phyloP scores from a whole-genome alignment of 148 eudicot species.

The Fagopyrum esculentum region DNA sequence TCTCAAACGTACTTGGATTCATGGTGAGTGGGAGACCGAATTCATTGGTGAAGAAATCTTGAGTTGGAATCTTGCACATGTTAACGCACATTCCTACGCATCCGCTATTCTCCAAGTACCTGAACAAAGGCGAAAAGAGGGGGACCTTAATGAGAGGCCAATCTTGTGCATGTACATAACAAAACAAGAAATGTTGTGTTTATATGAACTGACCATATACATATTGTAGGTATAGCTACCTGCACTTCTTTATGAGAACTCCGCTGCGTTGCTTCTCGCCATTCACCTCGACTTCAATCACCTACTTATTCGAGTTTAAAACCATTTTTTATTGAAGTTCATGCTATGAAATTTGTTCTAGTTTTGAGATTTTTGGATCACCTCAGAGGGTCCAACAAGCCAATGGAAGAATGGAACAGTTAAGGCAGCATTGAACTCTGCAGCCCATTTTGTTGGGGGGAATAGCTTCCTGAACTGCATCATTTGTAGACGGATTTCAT shows the following conservation, averaged over 20 bases:
- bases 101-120: conserved; percentile 95
- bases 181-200: not conserved
- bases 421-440: conserved; percentile 77
- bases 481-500: too few relatives aligned
- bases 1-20: conserved; percentile 65
- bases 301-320: conserved; percentile 34
- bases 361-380: conserved; percentile 7
- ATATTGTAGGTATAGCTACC: conserved; percentile 32
- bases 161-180: not conserved
- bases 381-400: conserved; percentile 93
- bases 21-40: conserved; percentile 94
- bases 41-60: conserved; percentile 95
- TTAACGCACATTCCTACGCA: conserved; percentile 96
- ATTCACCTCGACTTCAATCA: conserved; percentile 71
- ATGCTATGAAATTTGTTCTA: not conserved
- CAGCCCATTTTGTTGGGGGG: conserved; percentile 95
- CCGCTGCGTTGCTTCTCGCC: conserved; percentile 90
- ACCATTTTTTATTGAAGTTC: too few relatives aligned
- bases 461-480: conserved; percentile 75
- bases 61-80: conserved; percentile 97
- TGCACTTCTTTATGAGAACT: conserved; percentile 88
- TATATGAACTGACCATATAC: not conserved
- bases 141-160: not conserved
- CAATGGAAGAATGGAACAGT: conserved; percentile 94
- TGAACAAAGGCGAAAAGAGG: conserved; percentile 12